Percentiles rank a stretch among this genome's conserved stretches.
Evolutionary conservation across 352 stramenopile genomes (phyloP).

Genomic region (Phytopythium delawarense): DNA sequence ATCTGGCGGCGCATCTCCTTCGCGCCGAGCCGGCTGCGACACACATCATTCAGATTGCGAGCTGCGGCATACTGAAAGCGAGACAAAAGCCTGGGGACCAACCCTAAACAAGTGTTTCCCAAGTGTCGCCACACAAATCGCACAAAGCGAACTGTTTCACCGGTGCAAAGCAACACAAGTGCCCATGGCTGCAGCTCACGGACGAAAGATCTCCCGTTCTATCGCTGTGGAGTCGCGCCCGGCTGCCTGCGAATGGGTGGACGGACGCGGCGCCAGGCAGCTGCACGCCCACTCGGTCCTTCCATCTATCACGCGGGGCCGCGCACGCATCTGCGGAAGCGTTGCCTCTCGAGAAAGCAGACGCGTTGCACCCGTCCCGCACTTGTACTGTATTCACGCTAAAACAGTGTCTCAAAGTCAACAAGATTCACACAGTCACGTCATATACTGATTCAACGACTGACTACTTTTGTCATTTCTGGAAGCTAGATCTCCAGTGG

Average conservation of each 20-base stretch:
- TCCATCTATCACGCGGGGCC: background rate
- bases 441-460: background rate
- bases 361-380: background rate
- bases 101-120: background rate
- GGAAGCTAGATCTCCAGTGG: background rate
- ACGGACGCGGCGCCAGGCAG: background rate
- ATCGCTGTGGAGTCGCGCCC: no score
- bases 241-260: background rate
- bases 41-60: background rate
- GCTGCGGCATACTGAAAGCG: background rate
- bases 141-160: background rate
- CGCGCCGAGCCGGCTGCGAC: background rate
- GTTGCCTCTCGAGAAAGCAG: background rate
- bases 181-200: no score
- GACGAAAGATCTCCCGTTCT: no score
- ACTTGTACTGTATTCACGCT: background rate
- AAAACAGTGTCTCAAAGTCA: background rate
- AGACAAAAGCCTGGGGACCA: background rate
- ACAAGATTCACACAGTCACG: no score
- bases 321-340: background rate
- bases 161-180: no score
- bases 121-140: background rate
- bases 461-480: background rate
- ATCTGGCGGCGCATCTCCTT: constrained; percentile 2
- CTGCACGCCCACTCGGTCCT: background rate